phyloP scores from a whole-genome alignment of 2,329 filamentous ascomycete species.

The Lomentospora prolificans region DNA sequence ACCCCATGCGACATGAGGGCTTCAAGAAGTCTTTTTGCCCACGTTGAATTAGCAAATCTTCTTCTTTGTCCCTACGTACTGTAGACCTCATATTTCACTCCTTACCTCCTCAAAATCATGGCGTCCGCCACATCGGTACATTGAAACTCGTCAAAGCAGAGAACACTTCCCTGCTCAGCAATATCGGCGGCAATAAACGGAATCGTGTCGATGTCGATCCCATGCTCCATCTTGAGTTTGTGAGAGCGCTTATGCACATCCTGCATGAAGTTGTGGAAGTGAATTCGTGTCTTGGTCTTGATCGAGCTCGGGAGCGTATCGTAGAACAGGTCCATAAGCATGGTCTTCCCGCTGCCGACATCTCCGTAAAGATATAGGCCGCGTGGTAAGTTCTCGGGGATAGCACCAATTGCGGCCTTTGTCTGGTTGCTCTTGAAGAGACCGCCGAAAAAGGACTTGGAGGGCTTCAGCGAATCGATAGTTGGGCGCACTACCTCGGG shows the following conservation, averaged over 20 bases:
- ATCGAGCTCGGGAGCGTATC: slow-evolving; percentile 80
- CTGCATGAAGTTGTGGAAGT: slow-evolving; percentile 99
- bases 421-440: slow-evolving; percentile 45
- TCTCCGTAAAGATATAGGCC: slow-evolving; percentile 94
- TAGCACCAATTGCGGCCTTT: slow-evolving; percentile 33
- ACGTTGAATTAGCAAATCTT: background rate
- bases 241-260: slow-evolving; percentile 88
- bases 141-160: slow-evolving; percentile 98
- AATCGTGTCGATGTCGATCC: slow-evolving; percentile 80
- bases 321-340: slow-evolving; percentile 98
- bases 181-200: slow-evolving; percentile 94
- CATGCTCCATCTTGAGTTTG: slow-evolving; percentile 78
- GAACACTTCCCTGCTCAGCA: slow-evolving; percentile 69
- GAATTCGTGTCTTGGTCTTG: slow-evolving; percentile 77
- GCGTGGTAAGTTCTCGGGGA: slow-evolving; percentile 68
- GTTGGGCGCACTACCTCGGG: slow-evolving; percentile 68
- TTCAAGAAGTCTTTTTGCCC: slow-evolving; percentile 61
- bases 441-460: slow-evolving; percentile 47
- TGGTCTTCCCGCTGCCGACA: slow-evolving; percentile 95
- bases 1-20: slow-evolving; percentile 93
- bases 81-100: too few relatives aligned
- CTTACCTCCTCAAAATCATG: slow-evolving; percentile 79
- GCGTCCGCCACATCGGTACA: slow-evolving; percentile 97
- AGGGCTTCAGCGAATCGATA: slow-evolving; percentile 55
- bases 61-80: too few relatives aligned